These are phyloP conservation scores for Suhomyces terraborum DNA, from an alignment of 1,139 yeast species.

Conservation along the genomic window DNA sequence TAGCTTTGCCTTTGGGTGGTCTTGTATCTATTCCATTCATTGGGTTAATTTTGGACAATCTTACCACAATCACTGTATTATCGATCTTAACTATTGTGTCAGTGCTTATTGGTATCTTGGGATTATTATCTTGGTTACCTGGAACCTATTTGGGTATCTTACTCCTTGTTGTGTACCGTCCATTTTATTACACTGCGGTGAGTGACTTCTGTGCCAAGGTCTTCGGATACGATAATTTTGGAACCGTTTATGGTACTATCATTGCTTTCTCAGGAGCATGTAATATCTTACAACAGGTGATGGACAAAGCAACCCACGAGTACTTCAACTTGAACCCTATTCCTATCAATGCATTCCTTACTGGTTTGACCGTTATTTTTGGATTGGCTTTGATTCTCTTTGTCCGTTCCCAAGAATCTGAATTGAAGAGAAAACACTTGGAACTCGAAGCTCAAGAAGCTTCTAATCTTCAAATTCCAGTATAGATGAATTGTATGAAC, in stretches of 20 bases:
- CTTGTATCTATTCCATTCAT: constrained; percentile 81
- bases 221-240: constrained; percentile 90
- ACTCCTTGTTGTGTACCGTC: constrained; percentile 80
- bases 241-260: constrained; percentile 86
- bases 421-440: constrained; percentile 51
- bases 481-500: too few species aligned
- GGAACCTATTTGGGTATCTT: constrained; percentile 63
- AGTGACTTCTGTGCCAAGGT: constrained; percentile 91
- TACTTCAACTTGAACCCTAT: constrained; percentile 70
- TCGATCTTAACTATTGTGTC: constrained; percentile 56
- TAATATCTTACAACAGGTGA: constrained; percentile 67
- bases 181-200: constrained; percentile 88
- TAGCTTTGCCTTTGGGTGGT: constrained; percentile 88
- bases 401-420: constrained; percentile 55
- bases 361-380: constrained; percentile 53
- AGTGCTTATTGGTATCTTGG: constrained; percentile 64
- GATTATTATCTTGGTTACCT: constrained; percentile 56
- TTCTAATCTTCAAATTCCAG: constrained; percentile 50
- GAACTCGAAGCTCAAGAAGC: constrained; percentile 69
- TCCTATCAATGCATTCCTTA: constrained; percentile 66
- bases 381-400: constrained; percentile 55
- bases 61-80: constrained; percentile 63
- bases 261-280: constrained; percentile 79
- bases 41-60: constrained; percentile 77
- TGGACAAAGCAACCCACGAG: constrained; percentile 72